Percentiles rank a stretch among this genome's conserved stretches.
Evolutionary conservation across 2,329 filamentous ascomycete species (phyloP).

Genomic region (Chaetomium sp.): DNA sequence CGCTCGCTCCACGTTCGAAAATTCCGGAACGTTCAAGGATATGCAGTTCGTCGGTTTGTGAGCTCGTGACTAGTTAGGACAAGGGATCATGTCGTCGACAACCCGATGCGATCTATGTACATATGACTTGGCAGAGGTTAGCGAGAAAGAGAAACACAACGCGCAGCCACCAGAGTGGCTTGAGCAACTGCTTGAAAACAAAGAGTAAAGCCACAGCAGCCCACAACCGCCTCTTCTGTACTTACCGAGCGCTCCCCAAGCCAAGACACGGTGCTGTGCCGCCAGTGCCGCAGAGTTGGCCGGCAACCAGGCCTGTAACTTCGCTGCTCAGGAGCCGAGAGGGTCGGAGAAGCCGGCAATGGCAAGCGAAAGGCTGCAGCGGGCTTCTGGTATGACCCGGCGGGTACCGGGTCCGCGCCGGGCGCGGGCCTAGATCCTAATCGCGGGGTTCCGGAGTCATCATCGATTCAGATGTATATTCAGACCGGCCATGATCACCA

Average conservation of each 20-base stretch:
- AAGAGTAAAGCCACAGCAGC: not conserved
- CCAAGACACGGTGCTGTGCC: conserved; percentile 26
- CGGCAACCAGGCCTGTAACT: conserved; percentile 27
- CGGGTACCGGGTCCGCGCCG: conserved; percentile 27
- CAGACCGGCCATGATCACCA: conserved; percentile 6
- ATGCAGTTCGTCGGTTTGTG: not conserved
- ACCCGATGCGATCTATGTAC: conserved; percentile 1
- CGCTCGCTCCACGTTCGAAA: conserved; percentile 1
- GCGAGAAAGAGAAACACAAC: not conserved
- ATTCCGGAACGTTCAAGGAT: conserved; percentile 13
- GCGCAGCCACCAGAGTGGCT: not conserved
- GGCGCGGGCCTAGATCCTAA: conserved; percentile 13
- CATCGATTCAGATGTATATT: conserved; percentile 14
- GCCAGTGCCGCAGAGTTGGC: conserved; percentile 31
- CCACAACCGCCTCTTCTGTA: not conserved
- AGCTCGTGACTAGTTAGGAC: not conserved
- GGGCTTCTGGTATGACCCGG: not conserved
- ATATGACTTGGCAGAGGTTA: conserved; percentile 1
- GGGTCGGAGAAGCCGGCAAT: not conserved
- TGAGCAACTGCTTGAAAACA: not conserved
- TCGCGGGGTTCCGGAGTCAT: conserved; percentile 18
- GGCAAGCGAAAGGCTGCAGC: not conserved
- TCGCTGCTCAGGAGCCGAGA: conserved; percentile 15
- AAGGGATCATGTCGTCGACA: not conserved
- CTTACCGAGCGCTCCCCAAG: too few relatives aligned